These are phyloP conservation scores for Trichoderma virens DNA, from an alignment of 495 filamentous ascomycete genomes.

Conservation along the genomic window DNA sequence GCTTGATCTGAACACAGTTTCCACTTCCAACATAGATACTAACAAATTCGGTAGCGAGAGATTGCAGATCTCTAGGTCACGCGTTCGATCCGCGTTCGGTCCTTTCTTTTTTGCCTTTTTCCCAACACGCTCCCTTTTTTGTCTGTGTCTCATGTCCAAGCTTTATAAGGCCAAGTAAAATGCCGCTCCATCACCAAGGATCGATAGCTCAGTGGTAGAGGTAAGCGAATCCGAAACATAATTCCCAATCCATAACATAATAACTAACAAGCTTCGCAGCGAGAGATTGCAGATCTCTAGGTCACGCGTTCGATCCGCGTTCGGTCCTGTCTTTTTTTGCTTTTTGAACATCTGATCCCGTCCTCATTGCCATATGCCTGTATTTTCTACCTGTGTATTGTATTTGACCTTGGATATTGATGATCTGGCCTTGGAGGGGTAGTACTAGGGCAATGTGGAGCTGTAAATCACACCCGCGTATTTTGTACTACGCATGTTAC, in stretches of 20 bases:
- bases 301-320: conserved; percentile 10
- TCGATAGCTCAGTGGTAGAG: conserved; percentile 11
- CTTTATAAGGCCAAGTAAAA: neutral
- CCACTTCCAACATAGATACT: too few species aligned
- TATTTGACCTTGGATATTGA: too few species aligned
- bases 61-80: conserved; percentile 12
- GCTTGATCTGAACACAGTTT: too few species aligned
- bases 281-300: conserved; percentile 12
- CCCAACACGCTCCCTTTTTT: neutral
- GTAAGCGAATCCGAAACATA: neutral
- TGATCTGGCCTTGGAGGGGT: too few species aligned
- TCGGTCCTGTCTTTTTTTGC: neutral
- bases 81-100: conserved; percentile 10
- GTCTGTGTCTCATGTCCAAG: neutral
- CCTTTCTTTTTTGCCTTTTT: neutral
- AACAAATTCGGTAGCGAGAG: neutral
- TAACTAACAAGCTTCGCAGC: neutral
- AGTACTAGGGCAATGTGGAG: too few species aligned
- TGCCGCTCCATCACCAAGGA: neutral
- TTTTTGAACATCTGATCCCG: neutral
- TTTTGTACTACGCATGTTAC: too few species aligned
- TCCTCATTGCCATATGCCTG: neutral
- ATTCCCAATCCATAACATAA: neutral
- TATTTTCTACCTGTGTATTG: neutral
- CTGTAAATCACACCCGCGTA: too few species aligned